Conservation (phyloP, 2,329 filamentous ascomycete genomes). For the Aspergillus pseudoviridinutans region DNA sequence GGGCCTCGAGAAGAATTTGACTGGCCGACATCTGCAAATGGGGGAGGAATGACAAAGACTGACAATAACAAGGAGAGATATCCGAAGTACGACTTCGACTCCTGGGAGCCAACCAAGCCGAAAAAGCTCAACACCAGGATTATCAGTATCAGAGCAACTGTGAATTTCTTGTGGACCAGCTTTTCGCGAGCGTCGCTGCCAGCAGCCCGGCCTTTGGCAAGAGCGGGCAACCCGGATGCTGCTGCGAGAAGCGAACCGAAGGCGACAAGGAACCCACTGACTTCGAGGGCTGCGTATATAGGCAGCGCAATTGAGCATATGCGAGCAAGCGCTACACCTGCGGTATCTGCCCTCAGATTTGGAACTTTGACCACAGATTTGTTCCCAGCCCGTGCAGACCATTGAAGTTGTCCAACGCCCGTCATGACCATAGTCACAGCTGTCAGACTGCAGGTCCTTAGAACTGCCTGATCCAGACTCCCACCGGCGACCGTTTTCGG, state of each 20-base stretch:
- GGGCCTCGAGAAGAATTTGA: slow-evolving; percentile 17
- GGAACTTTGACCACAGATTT: slow-evolving; percentile 13
- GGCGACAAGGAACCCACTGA: slow-evolving; percentile 53
- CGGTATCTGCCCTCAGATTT: slow-evolving; percentile 11
- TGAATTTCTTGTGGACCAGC: slow-evolving; percentile 26
- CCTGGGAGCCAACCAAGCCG: slow-evolving; percentile 28
- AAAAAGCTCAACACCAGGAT: slow-evolving; percentile 24
- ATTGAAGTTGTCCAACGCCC: slow-evolving; percentile 23
- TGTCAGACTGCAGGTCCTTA: slow-evolving; percentile 24
- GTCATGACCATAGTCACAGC: slow-evolving; percentile 31
- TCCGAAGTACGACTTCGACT: slow-evolving; percentile 41
- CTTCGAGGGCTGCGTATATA: slow-evolving; percentile 53
- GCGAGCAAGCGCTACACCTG: slow-evolving; percentile 26
- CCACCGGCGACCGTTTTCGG: slow-evolving; percentile 4
- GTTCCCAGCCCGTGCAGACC: slow-evolving; percentile 6
- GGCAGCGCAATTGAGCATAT: slow-evolving; percentile 47
- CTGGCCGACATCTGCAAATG: slow-evolving; percentile 31
- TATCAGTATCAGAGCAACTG: slow-evolving; percentile 21
- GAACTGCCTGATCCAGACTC: slow-evolving; percentile 16
- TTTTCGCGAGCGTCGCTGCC: slow-evolving; percentile 12
- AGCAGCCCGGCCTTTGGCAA: slow-evolving; percentile 13
- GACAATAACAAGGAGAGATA: slow-evolving; percentile 46
- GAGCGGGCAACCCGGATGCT: slow-evolving; percentile 41
- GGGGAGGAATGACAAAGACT: slow-evolving; percentile 47
- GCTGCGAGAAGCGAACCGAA: slow-evolving; percentile 47